Percentiles rank a stretch among this genome's conserved stretches.
phyloP scores from a whole-genome alignment of 192 early-diverging fungal species.

The Dimargaris cristalligena region DNA sequence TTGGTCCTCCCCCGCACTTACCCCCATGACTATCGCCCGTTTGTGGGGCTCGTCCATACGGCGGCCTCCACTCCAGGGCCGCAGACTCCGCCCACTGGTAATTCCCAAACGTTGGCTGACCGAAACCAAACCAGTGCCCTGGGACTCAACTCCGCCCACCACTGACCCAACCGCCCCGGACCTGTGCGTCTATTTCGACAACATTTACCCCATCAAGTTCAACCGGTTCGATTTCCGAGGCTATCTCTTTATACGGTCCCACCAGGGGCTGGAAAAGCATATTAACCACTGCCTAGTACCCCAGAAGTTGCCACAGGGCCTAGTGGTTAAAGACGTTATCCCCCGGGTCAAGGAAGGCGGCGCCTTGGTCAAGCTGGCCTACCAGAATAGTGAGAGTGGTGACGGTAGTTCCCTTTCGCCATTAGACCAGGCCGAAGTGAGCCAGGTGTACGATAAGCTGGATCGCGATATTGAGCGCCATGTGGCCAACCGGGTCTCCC shows the following conservation, averaged over 20 bases:
- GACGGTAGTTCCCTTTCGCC: no score
- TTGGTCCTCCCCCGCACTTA: no score
- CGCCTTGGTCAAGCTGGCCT: conserved; percentile 34
- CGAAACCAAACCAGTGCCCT: no score
- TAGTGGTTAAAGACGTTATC: conserved; percentile 27
- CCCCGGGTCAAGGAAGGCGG: conserved; percentile 34
- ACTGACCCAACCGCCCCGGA: no score
- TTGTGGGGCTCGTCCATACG: no score
- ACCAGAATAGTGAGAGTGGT: no score
- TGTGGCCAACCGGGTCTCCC: conserved; percentile 31
- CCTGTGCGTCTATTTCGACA: conserved; percentile 20
- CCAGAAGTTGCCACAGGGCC: conserved; percentile 28
- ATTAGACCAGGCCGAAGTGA: conserved; percentile 16
- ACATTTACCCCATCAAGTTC: conserved; percentile 22
- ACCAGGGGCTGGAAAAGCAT: conserved; percentile 11
- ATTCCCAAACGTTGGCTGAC: no score
- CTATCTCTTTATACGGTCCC: conserved; percentile 14
- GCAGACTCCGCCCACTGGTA: no score
- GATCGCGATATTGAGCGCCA: conserved; percentile 26
- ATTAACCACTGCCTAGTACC: conserved; percentile 19
- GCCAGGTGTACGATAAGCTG: conserved; percentile 25
- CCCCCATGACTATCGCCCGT: no score
- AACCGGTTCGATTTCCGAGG: conserved; percentile 20
- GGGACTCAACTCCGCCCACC: no score
- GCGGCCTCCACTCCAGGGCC: no score